Base-by-base conservation (phyloP, 108 stramenopile genomes). In the Cylindrotheca closterium region DNA sequence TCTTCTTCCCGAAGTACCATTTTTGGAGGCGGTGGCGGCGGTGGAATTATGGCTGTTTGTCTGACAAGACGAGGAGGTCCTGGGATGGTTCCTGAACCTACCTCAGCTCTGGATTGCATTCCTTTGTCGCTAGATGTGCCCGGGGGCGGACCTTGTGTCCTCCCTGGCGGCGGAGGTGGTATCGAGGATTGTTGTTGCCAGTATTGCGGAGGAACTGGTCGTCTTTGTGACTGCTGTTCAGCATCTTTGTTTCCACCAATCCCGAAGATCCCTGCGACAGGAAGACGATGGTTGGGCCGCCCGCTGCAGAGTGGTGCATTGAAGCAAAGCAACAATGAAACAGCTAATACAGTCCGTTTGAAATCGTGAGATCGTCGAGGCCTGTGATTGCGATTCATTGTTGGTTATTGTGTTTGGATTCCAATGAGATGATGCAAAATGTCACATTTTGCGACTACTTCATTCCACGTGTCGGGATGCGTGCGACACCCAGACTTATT, bases 241-340 rank as follows among this genome's bases (percentile, higher is more conserved):
- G 25, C 12, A 15, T 52, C 24, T 21, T 42, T 42, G 50, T 58
- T 56, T 21, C 62, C 62, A 19, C 50, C 50, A 8, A 73, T 63
- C 2, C 71, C 71, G 63, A 73, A 73, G 18, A 73, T 73, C 28
- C 71, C 71, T 5, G 64, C 60, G 12, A 71, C 7, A 42, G 37
- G 37, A 7, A 42, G 15, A 42, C 37, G 37, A 7, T 15, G 37
- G 37, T 15, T 42, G 10, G 37, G 15, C 10, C 15, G 37, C 37
- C 37, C 37, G 15, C 15, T 15, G 15, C 37, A 42, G 15, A 42
- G 10, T 42, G 37, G 15, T 10, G 37, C 37, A 15, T 10, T 7
- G 10, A 42, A 42, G 15, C 37, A 10, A 10, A 42, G 7, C 7
- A 42, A 42, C 10, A 42, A 42, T 42, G 10, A 7, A 42, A 42